Percentiles rank a stretch among this genome's conserved stretches.
Conservation (phyloP, 768 basidiomycete species). For the Trametes sanguinea region DNA sequence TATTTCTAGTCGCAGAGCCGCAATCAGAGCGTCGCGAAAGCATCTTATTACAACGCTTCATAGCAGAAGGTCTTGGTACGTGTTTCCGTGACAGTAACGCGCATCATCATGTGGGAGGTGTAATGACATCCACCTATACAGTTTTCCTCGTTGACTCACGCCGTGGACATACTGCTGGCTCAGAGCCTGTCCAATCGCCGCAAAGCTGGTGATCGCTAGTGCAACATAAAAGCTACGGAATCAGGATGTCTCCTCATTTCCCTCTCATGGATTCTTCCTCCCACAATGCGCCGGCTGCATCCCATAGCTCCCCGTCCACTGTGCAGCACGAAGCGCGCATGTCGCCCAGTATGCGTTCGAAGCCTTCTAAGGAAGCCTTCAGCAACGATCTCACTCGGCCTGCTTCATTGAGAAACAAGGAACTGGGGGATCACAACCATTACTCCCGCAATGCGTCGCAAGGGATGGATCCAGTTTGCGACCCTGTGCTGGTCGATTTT, state of each 20-base stretch:
- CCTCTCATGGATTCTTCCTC: too few relatives aligned
- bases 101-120: background rate
- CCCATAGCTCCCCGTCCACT: too few relatives aligned
- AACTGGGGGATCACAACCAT: background rate
- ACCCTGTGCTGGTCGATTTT: slow-evolving; percentile 57
- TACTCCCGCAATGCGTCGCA: slow-evolving; percentile 9
- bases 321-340: too few relatives aligned
- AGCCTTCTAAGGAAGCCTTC: background rate
- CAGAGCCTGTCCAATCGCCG: too few relatives aligned
- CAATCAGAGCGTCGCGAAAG: too few relatives aligned
- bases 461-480: slow-evolving; percentile 46
- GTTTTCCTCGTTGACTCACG: too few relatives aligned
- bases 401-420: background rate
- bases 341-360: too few relatives aligned
- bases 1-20: background rate
- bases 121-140: background rate
- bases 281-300: too few relatives aligned
- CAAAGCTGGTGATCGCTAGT: too few relatives aligned
- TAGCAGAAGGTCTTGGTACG: background rate
- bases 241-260: too few relatives aligned
- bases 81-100: background rate
- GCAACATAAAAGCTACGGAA: too few relatives aligned
- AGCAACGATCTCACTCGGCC: background rate
- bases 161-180: too few relatives aligned
- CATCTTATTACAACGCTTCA: background rate